A percentile compares a stretch with the other conserved stretches of the same genome.
These are phyloP conservation scores for Penicillium thymicola DNA, from an alignment of 2,329 filamentous ascomycete genomes.

Conservation along the genomic window DNA sequence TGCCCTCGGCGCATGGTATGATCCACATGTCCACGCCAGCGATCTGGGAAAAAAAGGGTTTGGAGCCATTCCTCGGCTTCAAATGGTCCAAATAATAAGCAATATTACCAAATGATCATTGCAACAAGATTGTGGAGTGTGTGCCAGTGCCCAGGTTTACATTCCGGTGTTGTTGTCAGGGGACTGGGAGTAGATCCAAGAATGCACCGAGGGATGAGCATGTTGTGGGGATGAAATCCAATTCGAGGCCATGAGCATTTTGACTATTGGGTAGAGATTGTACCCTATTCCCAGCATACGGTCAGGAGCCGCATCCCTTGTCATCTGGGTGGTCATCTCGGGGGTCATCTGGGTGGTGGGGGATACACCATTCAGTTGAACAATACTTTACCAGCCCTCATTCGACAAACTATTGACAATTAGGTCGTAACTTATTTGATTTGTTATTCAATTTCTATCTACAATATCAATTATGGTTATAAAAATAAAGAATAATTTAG, in stretches of 20 bases:
- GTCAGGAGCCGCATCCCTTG: slow-evolving; percentile 4
- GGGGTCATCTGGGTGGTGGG: neutral
- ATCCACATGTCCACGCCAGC: slow-evolving; percentile 16
- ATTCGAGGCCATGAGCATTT: slow-evolving; percentile 4
- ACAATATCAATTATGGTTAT: neutral
- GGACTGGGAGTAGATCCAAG: slow-evolving; percentile 12
- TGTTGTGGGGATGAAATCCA: neutral
- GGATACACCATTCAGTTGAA: neutral
- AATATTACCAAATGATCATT: neutral
- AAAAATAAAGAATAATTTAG: accelerated
- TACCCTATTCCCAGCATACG: neutral
- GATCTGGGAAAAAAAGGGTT: neutral
- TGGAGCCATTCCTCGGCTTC: neutral
- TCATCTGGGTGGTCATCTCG: neutral
- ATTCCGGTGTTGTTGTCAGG: slow-evolving; percentile 27
- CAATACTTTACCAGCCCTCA: neutral
- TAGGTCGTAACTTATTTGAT: neutral
- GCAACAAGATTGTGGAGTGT: slow-evolving; percentile 11
- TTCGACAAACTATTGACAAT: neutral
- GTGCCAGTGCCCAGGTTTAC: slow-evolving; percentile 3
- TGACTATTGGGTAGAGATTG: neutral
- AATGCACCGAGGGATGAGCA: slow-evolving; percentile 14
- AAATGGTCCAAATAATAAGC: neutral
- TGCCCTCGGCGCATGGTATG: slow-evolving; percentile 16
- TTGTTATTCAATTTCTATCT: neutral